phyloP scores from a whole-genome alignment of 2,329 filamentous ascomycete genomes.

The Nakataea oryzae region DNA sequence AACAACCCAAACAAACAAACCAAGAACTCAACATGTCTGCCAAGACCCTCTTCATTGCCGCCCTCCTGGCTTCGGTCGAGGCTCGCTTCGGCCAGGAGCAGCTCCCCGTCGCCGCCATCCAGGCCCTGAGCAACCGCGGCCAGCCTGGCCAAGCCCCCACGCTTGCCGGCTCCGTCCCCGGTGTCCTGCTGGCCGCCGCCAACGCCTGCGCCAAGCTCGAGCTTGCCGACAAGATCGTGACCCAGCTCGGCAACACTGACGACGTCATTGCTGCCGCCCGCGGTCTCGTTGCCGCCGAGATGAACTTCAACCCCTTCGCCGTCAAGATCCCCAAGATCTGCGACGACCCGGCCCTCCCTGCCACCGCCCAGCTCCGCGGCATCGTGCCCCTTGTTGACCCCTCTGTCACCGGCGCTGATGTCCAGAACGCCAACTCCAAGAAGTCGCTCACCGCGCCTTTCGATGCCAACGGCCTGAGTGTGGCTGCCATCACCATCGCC shows the following conservation, averaged over 20 bases:
- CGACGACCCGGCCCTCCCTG: slow-evolving; percentile 50
- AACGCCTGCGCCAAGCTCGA: slow-evolving; percentile 48
- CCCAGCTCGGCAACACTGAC: slow-evolving; percentile 46
- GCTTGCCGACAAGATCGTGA: slow-evolving; percentile 54
- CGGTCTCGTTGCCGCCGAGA: slow-evolving; percentile 43
- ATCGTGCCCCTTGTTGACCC: slow-evolving; percentile 60
- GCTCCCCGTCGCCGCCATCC: slow-evolving; percentile 41
- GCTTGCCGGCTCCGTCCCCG: slow-evolving; percentile 50
- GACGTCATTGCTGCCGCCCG: slow-evolving; percentile 49
- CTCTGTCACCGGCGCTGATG: slow-evolving; percentile 42
- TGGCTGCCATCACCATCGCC: slow-evolving; percentile 51
- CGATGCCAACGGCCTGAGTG: slow-evolving; percentile 48
- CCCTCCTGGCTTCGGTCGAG: slow-evolving; percentile 31
- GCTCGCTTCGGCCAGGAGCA: slow-evolving; percentile 57
- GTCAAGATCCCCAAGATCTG: slow-evolving; percentile 52
- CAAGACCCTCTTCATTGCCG: slow-evolving; percentile 27
- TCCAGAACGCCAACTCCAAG: slow-evolving; percentile 49
- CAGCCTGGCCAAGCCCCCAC: slow-evolving; percentile 50
- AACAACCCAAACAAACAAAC: neutral
- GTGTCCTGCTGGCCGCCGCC: slow-evolving; percentile 52
- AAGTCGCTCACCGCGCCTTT: slow-evolving; percentile 43
- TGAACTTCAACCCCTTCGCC: slow-evolving; percentile 63
- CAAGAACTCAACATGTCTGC: slow-evolving; percentile 28
- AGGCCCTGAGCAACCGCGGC: slow-evolving; percentile 38
- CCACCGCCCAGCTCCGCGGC: slow-evolving; percentile 49